Evolutionary conservation across 169 alveolate genomes (phyloP), one percentile per base, ranked within the genome.

Genomic region (Condylostoma magnum): DNA sequence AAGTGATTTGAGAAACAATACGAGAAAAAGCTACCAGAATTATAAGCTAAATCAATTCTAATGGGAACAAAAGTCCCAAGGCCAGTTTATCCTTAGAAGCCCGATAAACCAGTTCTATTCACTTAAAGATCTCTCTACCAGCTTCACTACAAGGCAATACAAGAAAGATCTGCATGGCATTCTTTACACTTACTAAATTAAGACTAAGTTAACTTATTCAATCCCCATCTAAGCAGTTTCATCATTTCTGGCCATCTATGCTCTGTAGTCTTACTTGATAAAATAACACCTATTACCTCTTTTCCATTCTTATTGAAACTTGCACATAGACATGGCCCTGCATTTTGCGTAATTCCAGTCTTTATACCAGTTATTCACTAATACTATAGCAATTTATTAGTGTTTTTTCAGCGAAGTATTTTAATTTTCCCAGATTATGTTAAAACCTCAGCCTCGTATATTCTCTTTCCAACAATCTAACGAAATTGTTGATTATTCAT

Each of bases 161-260:
- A n/a, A n/a, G n/a, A n/a, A n/a, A n/a, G n/a, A n/a, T n/a, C n/a
- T n/a, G n/a, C n/a, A n/a, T n/a, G n/a, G n/a, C n/a, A n/a, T n/a
- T n/a, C n/a, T n/a, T n/a, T n/a, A n/a, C n/a, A n/a, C n/a, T n/a
- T n/a, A n/a, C n/a, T n/a, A n/a, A n/a, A n/a, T n/a, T n/a, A n/a
- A n/a, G n/a, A n/a, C n/a, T n/a, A n/a, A n/a, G n/a, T n/a, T n/a
- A n/a, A n/a, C n/a, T n/a, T n/a, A 28, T 53, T 53, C 20, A 53
- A 31, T 33, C 52, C 76, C 76, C 76, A 67, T 12, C n/a, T 18
- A 1, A 27, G 20, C n/a, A 67, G 28, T n/a, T 37, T 47, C 3
- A 27, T 18, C 4, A 31, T 30, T 20, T 67, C 76, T 27, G n/a
- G 22, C 65, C 76, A 67, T 50, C 76, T 46, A 18, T 47, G 31